Percentiles rank a stretch among this genome's conserved stretches.
Conservation (phyloP, 2,329 filamentous ascomycete genomes). For the Trichoderma hamatum region DNA sequence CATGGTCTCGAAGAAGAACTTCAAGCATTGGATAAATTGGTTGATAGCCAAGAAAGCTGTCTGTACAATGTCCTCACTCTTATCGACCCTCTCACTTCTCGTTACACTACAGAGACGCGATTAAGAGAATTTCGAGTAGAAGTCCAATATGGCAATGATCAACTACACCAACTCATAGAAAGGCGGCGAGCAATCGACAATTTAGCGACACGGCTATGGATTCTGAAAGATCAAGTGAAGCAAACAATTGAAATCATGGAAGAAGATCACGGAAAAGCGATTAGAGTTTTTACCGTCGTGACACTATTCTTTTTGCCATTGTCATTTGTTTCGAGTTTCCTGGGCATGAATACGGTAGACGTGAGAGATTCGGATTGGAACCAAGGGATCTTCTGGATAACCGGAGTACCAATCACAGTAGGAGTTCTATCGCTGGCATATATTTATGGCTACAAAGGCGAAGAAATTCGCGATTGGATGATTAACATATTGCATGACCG, state of each 20-base stretch:
- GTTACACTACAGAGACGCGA: conserved; percentile 1
- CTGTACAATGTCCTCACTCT: neutral
- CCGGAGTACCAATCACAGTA: conserved; percentile 44
- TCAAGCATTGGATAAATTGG: conserved; percentile 28
- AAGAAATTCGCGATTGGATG: conserved; percentile 25
- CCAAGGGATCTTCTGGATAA: conserved; percentile 48
- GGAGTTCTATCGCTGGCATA: conserved; percentile 35
- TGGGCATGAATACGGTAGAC: conserved; percentile 52
- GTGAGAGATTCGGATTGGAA: conserved; percentile 44
- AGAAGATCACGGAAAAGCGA: conserved; percentile 39
- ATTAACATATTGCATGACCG: neutral
- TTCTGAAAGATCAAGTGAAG: conserved; percentile 32
- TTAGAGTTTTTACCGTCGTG: conserved; percentile 46
- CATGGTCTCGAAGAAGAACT: conserved; percentile 31
- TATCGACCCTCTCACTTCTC: neutral
- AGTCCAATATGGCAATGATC: neutral
- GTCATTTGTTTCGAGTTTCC: conserved; percentile 37
- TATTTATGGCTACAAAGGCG: conserved; percentile 32
- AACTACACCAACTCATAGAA: neutral
- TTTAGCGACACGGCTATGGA: conserved; percentile 5
- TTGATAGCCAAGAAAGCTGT: neutral
- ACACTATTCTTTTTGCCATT: conserved; percentile 44
- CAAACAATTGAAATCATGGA: conserved; percentile 36
- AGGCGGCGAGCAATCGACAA: conserved; percentile 5
- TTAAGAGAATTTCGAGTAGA: neutral